Percentiles rank a stretch among this genome's conserved stretches.
Evolutionary conservation across 352 stramenopile species (phyloP).

Genomic region (Globisporangium yorkense): DNA sequence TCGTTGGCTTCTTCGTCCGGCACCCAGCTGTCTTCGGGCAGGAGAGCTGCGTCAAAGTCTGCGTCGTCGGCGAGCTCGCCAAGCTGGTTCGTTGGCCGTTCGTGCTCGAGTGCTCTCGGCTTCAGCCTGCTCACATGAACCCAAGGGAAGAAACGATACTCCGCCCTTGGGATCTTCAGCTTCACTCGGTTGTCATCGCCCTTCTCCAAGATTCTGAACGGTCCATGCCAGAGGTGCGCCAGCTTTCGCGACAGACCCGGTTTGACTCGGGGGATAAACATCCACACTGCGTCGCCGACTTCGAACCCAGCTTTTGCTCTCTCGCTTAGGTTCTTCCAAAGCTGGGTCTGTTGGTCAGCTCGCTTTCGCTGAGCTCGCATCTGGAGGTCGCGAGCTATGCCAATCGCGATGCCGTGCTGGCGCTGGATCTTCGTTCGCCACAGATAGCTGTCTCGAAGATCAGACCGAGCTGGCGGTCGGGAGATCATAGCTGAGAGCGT

Average conservation of each 20-base stretch:
- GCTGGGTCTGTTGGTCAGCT: background rate
- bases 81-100: too few relatives aligned
- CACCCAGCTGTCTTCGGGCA: background rate
- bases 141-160: too few relatives aligned
- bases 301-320: background rate
- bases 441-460: background rate
- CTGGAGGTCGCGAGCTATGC: background rate
- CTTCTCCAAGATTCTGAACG: conserved; percentile 18
- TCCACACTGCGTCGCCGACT: background rate
- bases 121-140: too few relatives aligned
- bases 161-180: too few relatives aligned
- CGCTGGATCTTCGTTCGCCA: conserved; percentile 8
- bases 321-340: background rate
- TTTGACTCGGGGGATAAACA: background rate
- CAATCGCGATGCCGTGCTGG: conserved; percentile 3
- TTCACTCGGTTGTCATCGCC: conserved; percentile 7
- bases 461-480: too few relatives aligned
- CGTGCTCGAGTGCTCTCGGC: too few relatives aligned
- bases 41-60: background rate
- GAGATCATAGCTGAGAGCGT: conserved; percentile 9
- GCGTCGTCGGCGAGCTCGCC: background rate
- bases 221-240: conserved; percentile 17
- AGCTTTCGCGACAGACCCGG: conserved; percentile 9
- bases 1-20: background rate
- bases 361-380: too few relatives aligned